phyloP scores from a whole-genome alignment of 192 early-diverging fungal species.

The Helicostylum pulchrum region DNA sequence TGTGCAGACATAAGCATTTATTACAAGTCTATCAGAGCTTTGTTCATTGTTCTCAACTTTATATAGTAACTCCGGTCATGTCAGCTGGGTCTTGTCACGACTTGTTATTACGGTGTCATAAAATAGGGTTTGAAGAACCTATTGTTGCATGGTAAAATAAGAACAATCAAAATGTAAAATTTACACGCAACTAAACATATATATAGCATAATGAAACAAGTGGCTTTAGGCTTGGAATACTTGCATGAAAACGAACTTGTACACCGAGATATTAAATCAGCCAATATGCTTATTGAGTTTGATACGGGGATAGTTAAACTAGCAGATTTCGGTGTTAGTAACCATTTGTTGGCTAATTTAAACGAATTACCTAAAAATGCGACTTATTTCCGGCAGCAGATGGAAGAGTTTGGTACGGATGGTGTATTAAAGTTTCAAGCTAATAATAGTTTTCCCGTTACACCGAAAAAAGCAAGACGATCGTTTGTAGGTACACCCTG shows the following conservation, averaged over 20 bases:
- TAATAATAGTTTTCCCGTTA: not conserved
- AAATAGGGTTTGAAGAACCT: conserved; percentile 23
- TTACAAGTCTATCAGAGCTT: conserved; percentile 31
- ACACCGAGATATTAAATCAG: conserved; percentile 70
- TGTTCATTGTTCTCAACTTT: conserved; percentile 25
- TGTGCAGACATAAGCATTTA: conserved; percentile 27
- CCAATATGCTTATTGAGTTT: conserved; percentile 60
- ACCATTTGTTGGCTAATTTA: conserved; percentile 12
- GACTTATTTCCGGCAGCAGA: not conserved
- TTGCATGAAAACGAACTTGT: conserved; percentile 62
- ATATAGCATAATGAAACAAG: conserved; percentile 30
- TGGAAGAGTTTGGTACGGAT: not conserved
- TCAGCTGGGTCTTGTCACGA: conserved; percentile 35
- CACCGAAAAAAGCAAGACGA: conserved; percentile 33
- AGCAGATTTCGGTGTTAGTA: conserved; percentile 54
- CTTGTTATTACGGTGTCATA: conserved; percentile 7
- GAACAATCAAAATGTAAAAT: not conserved
- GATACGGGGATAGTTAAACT: conserved; percentile 57
- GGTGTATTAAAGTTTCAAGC: not conserved
- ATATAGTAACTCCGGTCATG: conserved; percentile 36
- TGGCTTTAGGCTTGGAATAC: conserved; percentile 61
- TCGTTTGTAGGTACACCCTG: conserved; percentile 68
- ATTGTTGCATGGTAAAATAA: conserved; percentile 26
- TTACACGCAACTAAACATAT: not conserved
- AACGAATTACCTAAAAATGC: not conserved